Evolutionary conservation across 306 rosid species (phyloP).

Genomic region (Myrica gale): DNA sequence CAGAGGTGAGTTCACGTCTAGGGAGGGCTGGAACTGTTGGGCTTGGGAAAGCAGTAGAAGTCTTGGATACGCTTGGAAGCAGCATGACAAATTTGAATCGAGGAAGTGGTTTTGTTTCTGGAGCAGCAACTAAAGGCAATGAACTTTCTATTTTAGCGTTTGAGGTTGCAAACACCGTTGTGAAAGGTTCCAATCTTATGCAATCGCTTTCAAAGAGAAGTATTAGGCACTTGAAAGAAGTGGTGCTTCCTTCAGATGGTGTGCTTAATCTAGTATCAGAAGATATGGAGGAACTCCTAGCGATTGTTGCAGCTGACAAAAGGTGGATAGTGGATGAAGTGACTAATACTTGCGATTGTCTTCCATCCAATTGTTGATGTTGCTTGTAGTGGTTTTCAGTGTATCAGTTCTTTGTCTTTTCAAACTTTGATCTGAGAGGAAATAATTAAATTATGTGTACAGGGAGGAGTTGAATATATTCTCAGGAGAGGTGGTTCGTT

Average conservation of each 20-base stretch:
- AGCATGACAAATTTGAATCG: constrained; percentile 76
- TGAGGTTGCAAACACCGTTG: constrained; percentile 87
- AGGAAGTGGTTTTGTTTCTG: constrained; percentile 59
- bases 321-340: constrained; percentile 46
- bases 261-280: constrained; percentile 71
- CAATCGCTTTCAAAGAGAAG: constrained; percentile 61
- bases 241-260: constrained; percentile 59
- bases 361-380: constrained; percentile 21
- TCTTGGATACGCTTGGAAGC: constrained; percentile 89
- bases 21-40: constrained; percentile 71
- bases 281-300: constrained; percentile 59
- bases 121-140: constrained; percentile 59
- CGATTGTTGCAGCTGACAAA: constrained; percentile 70
- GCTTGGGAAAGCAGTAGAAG: constrained; percentile 67
- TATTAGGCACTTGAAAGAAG: constrained; percentile 63
- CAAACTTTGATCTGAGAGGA: constrained; percentile 1
- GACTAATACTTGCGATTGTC: constrained; percentile 5
- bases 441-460: constrained; percentile 31
- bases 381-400: constrained; percentile 17
- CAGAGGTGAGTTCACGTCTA: constrained; percentile 71
- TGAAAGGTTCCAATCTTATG: constrained; percentile 72
- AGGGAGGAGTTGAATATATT: constrained; percentile 79
- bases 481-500: constrained; percentile 79
- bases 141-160: constrained; percentile 72
- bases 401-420: background rate